Conservation (phyloP, 352 stramenopile genomes). For the Phytophthora cajani region DNA sequence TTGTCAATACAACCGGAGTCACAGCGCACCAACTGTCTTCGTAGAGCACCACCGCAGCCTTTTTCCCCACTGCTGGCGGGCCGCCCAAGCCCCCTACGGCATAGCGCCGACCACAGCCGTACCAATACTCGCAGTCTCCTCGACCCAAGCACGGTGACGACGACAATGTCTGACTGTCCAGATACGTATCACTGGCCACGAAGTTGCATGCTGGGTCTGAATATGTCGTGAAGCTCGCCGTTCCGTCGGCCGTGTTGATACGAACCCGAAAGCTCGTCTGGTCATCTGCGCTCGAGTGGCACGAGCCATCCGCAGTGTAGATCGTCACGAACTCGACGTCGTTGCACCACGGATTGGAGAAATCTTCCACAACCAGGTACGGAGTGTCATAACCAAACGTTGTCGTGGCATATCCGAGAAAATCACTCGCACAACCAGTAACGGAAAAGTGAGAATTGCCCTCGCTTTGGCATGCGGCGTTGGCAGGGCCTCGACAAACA, state of each 20-base stretch:
- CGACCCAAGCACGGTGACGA: slow-evolving; percentile 9
- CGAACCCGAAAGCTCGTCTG: slow-evolving; percentile 6
- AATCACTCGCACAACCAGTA: neutral
- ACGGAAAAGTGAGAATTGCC: neutral
- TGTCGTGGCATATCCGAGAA: neutral
- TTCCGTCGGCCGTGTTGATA: slow-evolving; percentile 8
- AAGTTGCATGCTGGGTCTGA: slow-evolving; percentile 5
- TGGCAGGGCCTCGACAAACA: neutral
- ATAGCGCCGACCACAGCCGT: slow-evolving; percentile 1
- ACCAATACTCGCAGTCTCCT: slow-evolving; percentile 5
- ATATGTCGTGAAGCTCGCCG: slow-evolving; percentile 9
- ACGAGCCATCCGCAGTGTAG: slow-evolving; percentile 12
- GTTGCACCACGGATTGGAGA: slow-evolving; percentile 4
- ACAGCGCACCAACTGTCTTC: slow-evolving; percentile 16
- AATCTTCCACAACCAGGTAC: slow-evolving; percentile 13
- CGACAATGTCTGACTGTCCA: slow-evolving; percentile 10
- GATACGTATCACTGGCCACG: slow-evolving; percentile 1
- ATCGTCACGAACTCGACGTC: slow-evolving; percentile 9
- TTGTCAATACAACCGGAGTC: slow-evolving; percentile 1
- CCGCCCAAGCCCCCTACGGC: slow-evolving; percentile 6
- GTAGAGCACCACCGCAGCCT: slow-evolving; percentile 10
- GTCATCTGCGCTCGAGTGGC: slow-evolving; percentile 3
- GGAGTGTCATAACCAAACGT: slow-evolving; percentile 8
- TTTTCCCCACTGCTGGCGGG: neutral
- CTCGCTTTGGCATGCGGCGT: neutral